These are phyloP conservation scores for Lipomyces sp. DNA, from an alignment of 805 yeast species.

Conservation along the genomic window DNA sequence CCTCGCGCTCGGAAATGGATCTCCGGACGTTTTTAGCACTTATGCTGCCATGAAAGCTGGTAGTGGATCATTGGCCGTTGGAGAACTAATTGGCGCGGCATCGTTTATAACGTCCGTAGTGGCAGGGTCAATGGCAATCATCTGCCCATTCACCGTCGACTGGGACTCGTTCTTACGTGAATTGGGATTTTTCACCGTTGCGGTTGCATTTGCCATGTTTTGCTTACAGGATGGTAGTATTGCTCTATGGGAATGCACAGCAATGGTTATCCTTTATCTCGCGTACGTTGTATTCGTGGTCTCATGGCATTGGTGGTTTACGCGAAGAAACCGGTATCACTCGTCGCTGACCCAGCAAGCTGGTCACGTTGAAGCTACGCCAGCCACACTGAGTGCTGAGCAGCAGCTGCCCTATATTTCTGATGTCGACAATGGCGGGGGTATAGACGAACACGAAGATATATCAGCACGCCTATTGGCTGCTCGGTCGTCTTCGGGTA, in stretches of 20 bases:
- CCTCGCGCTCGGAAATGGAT: slow-evolving; percentile 88
- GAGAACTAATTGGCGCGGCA: slow-evolving; percentile 91
- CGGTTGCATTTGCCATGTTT: slow-evolving; percentile 53
- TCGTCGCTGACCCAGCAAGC: not conserved
- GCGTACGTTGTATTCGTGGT: slow-evolving; percentile 60
- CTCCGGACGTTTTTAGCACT: slow-evolving; percentile 87
- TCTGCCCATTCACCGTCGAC: slow-evolving; percentile 65
- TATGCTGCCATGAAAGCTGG: slow-evolving; percentile 76
- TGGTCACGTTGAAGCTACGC: not conserved
- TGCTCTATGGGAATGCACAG: slow-evolving; percentile 58
- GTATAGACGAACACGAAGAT: slow-evolving; percentile 8
- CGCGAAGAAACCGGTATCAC: slow-evolving; percentile 9
- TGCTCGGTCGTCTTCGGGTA: slow-evolving; percentile 6
- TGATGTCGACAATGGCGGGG: slow-evolving; percentile 26
- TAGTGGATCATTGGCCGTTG: slow-evolving; percentile 79
- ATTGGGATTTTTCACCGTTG: slow-evolving; percentile 56
- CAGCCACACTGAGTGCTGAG: not conserved
- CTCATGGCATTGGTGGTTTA: slow-evolving; percentile 50
- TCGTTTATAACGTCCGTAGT: slow-evolving; percentile 80
- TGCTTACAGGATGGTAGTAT: slow-evolving; percentile 60
- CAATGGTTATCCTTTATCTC: slow-evolving; percentile 62
- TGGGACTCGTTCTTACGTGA: slow-evolving; percentile 61
- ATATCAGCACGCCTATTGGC: slow-evolving; percentile 25
- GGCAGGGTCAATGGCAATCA: slow-evolving; percentile 74
- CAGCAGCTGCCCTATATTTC: slow-evolving; percentile 19